These are phyloP conservation scores for Cordyceps javanica DNA, from an alignment of 2,329 filamentous ascomycete species.

Conservation along the genomic window DNA sequence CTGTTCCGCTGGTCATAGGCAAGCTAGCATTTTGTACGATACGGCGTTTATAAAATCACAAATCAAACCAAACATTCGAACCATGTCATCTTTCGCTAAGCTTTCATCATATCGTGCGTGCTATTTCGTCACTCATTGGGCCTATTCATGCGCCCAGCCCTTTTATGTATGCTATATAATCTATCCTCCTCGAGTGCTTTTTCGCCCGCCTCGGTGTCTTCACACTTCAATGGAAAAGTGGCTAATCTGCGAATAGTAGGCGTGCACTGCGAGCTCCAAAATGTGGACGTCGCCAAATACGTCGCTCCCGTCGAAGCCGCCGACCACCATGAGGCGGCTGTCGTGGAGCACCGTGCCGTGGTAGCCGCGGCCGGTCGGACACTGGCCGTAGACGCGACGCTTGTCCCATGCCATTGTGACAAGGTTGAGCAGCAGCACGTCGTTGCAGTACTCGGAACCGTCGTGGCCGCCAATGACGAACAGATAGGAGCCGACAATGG, in stretches of 20 bases:
- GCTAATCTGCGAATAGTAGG: slow-evolving; percentile 68
- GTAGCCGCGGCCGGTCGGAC: slow-evolving; percentile 59
- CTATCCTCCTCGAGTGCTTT: neutral
- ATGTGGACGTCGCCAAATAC: slow-evolving; percentile 64
- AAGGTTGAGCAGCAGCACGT: slow-evolving; percentile 61
- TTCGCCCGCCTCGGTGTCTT: neutral
- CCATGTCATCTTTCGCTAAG: neutral
- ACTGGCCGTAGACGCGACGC: slow-evolving; percentile 56
- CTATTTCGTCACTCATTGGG: neutral
- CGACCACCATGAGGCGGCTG: slow-evolving; percentile 56
- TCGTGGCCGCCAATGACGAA: slow-evolving; percentile 67
- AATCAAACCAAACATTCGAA: neutral
- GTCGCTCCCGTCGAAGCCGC: slow-evolving; percentile 60
- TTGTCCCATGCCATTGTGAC: slow-evolving; percentile 71
- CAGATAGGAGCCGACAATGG: slow-evolving; percentile 62
- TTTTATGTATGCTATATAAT: neutral
- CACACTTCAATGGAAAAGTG: slow-evolving; percentile 66
- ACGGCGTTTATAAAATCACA: neutral
- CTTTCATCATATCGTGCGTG: neutral
- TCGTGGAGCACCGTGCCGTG: slow-evolving; percentile 62
- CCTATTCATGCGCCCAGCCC: neutral
- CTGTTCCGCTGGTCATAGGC: neutral
- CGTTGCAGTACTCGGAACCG: slow-evolving; percentile 62
- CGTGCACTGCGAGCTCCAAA: slow-evolving; percentile 61
- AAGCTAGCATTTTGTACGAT: neutral